Evolutionary conservation across 2,329 filamentous ascomycete genomes (phyloP), one percentile per base, ranked within the genome.

Genomic region (Paecilomyces formosus): DNA sequence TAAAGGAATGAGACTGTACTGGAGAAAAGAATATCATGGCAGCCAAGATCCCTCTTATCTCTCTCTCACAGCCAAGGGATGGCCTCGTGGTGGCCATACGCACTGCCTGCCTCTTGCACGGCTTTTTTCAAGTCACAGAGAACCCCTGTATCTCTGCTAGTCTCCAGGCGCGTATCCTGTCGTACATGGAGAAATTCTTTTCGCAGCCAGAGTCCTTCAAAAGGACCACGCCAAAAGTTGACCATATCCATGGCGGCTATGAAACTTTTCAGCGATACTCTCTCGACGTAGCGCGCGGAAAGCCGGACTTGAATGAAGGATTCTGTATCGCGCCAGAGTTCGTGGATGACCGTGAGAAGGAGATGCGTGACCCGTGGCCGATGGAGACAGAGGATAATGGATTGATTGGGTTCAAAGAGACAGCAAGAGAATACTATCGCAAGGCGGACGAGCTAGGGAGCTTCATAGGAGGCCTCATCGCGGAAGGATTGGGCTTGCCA

Each of bases 231-330:
- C 12, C 21, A 13, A 57, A 39, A 15, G 28, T 15, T 18, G 52
- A 55, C 18, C 56, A 57, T 11, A 50, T 55, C 21, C 56, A 22
- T 21, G 31, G 56, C 12, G 51, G 52, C 56, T 55, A 55, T 24
- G 33, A 57, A 15, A 31, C 6, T 7, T 55, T 57, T 35, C 51
- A 55, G 49, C 24, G 35, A 45, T 55, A 57, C 13, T 26, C 31
- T 11, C 31, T 55, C 31, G 50, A 55, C n/a, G 8, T 21, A 18
- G 31, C 18, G 5, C 8, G 56, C 3, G 31, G 52, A n/a, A 57
- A 57, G 3, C 56, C 50, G 9, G 30, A 55, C 49, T n/a, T 49
- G 24, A 55, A 55, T n/a, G 52, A 57, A 50, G 52, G 56, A 11
- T 57, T 54, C 22, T 24, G 11, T 21, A 57, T 30, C 24, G 49